phyloP scores from a whole-genome alignment of 257 asterid genomes.

The Plectranthus barbatus region DNA sequence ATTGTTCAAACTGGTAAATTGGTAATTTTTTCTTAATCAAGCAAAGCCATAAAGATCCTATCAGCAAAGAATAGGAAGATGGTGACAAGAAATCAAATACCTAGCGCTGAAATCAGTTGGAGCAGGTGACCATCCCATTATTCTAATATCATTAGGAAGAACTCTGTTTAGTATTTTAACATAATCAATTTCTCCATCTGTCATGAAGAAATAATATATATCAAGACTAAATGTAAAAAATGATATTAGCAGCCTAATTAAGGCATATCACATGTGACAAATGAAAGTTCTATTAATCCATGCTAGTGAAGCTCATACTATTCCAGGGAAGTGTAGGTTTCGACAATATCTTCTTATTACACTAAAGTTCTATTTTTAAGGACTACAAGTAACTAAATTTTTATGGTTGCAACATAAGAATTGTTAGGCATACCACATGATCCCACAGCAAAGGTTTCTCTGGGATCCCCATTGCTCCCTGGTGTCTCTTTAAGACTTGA shows the following conservation, averaged over 20 bases:
- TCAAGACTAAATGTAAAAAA: conserved; percentile 5
- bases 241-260: conserved; percentile 13
- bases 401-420: conserved; percentile 15
- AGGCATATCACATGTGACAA: not conserved
- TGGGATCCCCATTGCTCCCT: conserved; percentile 30
- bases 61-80: conserved; percentile 5
- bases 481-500: conserved; percentile 46
- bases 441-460: conserved; percentile 34
- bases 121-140: conserved; percentile 92
- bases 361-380: not conserved
- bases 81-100: conserved; percentile 26
- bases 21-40: conserved; percentile 1
- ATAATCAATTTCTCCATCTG: conserved; percentile 79
- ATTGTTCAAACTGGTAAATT: conserved; percentile 6
- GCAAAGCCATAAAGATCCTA: conserved; percentile 3
- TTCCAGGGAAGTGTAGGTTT: conserved; percentile 1
- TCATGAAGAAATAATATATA: conserved; percentile 11
- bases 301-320: not conserved
- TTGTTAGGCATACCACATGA: conserved; percentile 44
- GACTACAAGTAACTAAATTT: not conserved
- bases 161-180: conserved; percentile 65
- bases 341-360: not conserved
- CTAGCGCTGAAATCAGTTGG: conserved; percentile 81
- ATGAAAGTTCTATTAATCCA: conserved; percentile 6
- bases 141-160: conserved; percentile 83